Base-by-base conservation (phyloP, 495 filamentous ascomycete genomes). In the Pyrenula massariospora region DNA sequence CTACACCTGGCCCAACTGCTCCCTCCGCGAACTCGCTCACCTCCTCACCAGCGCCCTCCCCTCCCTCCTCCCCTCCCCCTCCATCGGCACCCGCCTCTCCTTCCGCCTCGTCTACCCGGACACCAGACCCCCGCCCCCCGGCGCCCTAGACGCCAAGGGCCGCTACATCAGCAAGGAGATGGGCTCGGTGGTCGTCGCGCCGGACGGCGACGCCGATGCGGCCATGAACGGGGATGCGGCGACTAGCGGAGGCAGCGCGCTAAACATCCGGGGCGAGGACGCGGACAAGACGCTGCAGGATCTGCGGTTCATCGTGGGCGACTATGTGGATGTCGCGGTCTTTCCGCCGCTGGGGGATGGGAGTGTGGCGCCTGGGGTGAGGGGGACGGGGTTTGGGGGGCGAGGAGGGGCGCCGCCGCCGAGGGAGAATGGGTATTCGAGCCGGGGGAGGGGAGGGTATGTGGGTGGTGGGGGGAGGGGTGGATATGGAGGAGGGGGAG, bases 101-200 rank as follows among this genome's bases (percentile, higher is more conserved):
- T 98, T 90, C 76, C 85, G 91, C 0, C 81, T 96, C 56, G 79
- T 96, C 57, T 96, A 85, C 70, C 86, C 86, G 12, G 91, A 95
- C 70, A 86, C 86, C 21, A 77, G 83, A 12, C 75, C 68, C 31
- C 73, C 72, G 2, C 68, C 72, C 3, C 71, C 77, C 21, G 75
- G 75, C 31, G 66, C 68, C 10, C 19, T 10, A 10, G 50, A 24
- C 10, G 5, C 22, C 5, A 20, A 19, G 22, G 76, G 77, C 3
- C 74, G 83, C 25, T 95, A 85, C 71, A 73, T 86, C 23, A 77
- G 78, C 10, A 88, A 87, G 59, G 87, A 94, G 31, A 68, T 96
- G 0, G 92, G 93, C 0, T 87, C 79, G 62, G 81, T 95, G n/a
- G 78, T 96, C 0, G 73, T 95, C 20, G 87, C 62, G 2, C 70